These are phyloP conservation scores for Diaporthe citriasiana DNA, from an alignment of 2,329 filamentous ascomycete species.

Conservation along the genomic window DNA sequence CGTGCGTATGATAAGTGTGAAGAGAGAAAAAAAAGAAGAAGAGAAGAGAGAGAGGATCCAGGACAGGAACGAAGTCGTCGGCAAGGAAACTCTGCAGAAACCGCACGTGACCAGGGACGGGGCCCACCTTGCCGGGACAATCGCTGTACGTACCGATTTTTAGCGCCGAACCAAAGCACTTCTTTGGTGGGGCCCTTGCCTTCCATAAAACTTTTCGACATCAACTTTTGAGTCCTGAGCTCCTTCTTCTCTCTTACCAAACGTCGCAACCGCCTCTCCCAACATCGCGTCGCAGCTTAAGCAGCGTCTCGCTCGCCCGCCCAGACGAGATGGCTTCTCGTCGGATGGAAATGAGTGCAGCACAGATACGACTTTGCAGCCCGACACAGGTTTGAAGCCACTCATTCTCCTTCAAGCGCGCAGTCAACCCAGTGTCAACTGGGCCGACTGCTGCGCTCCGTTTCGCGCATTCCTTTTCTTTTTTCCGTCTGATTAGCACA, in stretches of 20 bases:
- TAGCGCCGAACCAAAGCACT: constrained; percentile 8
- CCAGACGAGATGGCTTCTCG: constrained; percentile 23
- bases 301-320: constrained; percentile 16
- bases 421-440: neutral
- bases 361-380: constrained; percentile 9
- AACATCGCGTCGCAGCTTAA: constrained; percentile 1
- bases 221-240: constrained; percentile 33
- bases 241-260: constrained; percentile 10
- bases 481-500: constrained; percentile 11
- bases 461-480: constrained; percentile 12
- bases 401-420: neutral
- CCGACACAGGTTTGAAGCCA: constrained; percentile 30
- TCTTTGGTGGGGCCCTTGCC: constrained; percentile 13
- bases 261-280: neutral
- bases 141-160: constrained; percentile 19
- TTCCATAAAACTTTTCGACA: constrained; percentile 29
- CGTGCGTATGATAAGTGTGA: constrained; percentile 67
- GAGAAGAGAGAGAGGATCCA: constrained; percentile 42
- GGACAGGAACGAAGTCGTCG: constrained; percentile 11
- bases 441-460: neutral
- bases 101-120: constrained; percentile 18
- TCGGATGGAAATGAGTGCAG: neutral
- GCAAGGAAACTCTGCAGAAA: neutral
- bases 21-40: constrained; percentile 43
- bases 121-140: too few species aligned